Percentiles rank a stretch among this genome's conserved stretches.
phyloP scores from a whole-genome alignment of 768 basidiomycete genomes.

The Rhodotorula sphaerocarpa region DNA sequence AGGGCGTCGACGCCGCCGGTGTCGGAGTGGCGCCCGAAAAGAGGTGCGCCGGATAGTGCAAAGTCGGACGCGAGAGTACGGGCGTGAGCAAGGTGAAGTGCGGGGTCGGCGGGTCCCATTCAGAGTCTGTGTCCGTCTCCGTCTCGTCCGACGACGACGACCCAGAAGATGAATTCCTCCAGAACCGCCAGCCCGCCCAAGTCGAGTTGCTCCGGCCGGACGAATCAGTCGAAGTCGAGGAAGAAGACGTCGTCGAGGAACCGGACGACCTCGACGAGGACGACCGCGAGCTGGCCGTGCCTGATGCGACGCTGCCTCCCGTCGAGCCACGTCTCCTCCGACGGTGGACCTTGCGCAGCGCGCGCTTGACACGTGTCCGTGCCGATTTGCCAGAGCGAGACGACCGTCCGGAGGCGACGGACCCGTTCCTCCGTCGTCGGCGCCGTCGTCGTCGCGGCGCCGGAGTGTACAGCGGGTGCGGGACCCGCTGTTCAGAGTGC shows the following conservation, averaged over 20 bases:
- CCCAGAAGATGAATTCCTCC: conserved; percentile 41
- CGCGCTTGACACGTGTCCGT: conserved; percentile 15
- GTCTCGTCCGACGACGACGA: conserved; percentile 45
- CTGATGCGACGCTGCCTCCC: background rate
- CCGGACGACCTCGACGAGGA: conserved; percentile 44
- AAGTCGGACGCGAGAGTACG: conserved; percentile 23
- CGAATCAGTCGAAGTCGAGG: conserved; percentile 23
- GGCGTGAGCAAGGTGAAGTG: conserved; percentile 38
- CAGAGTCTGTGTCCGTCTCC: conserved; percentile 46
- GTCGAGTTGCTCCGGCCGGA: conserved; percentile 30
- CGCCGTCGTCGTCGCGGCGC: conserved; percentile 12
- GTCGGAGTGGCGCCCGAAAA: conserved; percentile 12
- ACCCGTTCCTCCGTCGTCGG: conserved; percentile 10
- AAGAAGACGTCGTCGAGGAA: conserved; percentile 24
- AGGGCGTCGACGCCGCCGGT: background rate
- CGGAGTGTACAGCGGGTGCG: conserved; percentile 36
- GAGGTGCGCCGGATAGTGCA: conserved; percentile 27
- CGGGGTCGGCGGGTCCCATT: conserved; percentile 48
- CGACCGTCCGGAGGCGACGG: conserved; percentile 20
- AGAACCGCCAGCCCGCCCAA: conserved; percentile 42
- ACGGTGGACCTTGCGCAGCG: conserved; percentile 22
- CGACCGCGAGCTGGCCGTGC: conserved; percentile 40
- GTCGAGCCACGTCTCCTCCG: conserved; percentile 2
- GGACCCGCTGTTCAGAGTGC: conserved; percentile 5
- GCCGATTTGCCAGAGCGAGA: conserved; percentile 17